Evolutionary conservation across 164 flowering plant genomes (phyloP).

Genomic region (Vitis rotundifolia): DNA sequence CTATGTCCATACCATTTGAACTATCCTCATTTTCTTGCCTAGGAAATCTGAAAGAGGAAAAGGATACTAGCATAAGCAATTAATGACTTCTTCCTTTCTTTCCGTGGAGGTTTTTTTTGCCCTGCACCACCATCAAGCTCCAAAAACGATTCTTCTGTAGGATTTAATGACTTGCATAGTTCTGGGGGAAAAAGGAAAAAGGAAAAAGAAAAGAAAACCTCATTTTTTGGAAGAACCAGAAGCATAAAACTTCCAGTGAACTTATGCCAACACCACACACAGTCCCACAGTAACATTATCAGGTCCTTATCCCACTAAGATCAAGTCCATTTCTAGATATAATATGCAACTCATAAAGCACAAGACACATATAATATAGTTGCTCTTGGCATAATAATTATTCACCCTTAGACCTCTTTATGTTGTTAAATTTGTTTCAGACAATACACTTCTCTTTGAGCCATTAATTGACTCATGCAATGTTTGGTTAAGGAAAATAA

Average conservation of each 20-base stretch:
- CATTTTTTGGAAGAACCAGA: conserved; percentile 12
- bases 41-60: conserved; percentile 1
- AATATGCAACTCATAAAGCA: no score
- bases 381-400: no score
- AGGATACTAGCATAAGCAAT: conserved; percentile 60
- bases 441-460: no score
- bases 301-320: no score
- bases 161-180: conserved; percentile 55
- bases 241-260: conserved; percentile 1
- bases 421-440: no score
- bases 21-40: neutral
- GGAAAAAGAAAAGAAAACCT: conserved; percentile 6
- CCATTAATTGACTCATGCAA: no score
- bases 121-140: conserved; percentile 54
- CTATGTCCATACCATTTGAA: neutral
- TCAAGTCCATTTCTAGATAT: no score
- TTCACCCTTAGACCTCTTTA: no score
- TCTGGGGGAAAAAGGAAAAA: conserved; percentile 38
- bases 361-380: no score
- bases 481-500: no score
- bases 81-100: conserved; percentile 61
- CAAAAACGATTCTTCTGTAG: conserved; percentile 31
- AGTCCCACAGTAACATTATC: neutral
- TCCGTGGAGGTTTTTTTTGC: conserved; percentile 66
- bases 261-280: neutral